phyloP scores from a whole-genome alignment of 257 asterid species.

The Solanum virginianum region DNA sequence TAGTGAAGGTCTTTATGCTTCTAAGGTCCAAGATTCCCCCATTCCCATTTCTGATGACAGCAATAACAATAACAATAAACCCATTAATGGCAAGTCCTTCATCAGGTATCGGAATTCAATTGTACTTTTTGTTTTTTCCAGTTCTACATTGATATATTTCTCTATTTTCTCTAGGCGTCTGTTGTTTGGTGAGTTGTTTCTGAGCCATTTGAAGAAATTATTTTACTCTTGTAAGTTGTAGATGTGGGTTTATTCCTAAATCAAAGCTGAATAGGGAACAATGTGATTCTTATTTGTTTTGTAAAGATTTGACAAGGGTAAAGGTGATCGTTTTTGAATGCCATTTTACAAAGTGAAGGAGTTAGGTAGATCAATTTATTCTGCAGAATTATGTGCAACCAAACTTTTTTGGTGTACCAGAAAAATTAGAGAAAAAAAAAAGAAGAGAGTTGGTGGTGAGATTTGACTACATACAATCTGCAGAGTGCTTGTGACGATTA shows the following conservation, averaged over 20 bases:
- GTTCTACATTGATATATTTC: background rate
- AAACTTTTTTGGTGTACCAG: background rate
- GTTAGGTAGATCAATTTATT: background rate
- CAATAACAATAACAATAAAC: slow-evolving; percentile 17
- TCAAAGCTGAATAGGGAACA: background rate
- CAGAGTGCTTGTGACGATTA: background rate
- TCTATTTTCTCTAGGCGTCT: background rate
- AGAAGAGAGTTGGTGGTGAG: background rate
- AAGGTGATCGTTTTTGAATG: background rate
- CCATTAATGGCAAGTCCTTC: slow-evolving; percentile 80
- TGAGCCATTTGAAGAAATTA: background rate
- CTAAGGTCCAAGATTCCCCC: slow-evolving; percentile 39
- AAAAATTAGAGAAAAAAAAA: background rate
- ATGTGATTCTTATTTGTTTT: background rate
- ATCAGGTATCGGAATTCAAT: slow-evolving; percentile 42
- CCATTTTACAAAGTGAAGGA: background rate
- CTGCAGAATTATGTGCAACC: background rate
- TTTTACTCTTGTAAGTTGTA: background rate
- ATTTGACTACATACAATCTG: background rate
- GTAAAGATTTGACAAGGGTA: background rate
- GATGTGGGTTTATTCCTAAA: background rate
- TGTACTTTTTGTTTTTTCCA: background rate
- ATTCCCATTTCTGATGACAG: slow-evolving; percentile 31
- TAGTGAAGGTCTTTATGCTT: slow-evolving; percentile 92
- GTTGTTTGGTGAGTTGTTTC: background rate